Evolutionary conservation across 441 rosid species (phyloP), one percentile per base, ranked within the genome.

Genomic region (Erysimum cheiri): DNA sequence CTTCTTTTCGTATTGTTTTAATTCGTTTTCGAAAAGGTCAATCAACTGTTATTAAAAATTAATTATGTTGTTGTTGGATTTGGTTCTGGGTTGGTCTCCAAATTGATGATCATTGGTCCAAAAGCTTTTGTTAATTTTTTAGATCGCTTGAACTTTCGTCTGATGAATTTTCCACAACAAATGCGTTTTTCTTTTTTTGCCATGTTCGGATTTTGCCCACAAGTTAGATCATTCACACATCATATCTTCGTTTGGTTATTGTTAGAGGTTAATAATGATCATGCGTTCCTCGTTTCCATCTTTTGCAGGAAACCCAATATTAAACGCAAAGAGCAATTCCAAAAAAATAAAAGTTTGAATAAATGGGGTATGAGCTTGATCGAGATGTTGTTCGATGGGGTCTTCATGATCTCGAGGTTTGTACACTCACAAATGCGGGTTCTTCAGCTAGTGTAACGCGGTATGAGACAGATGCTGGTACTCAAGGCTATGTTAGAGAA

Each of bases 311-410:
- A 63, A 55, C 66, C 19, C 17, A 3, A 12, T 32, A 17, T 2
- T 47, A 22, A 12, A 70, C 71, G 72, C 75, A 64, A 64, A 64
- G 28, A 28, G 28, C 76, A 10, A 55, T 4, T 14, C 43, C 4
- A 1, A 24, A 19, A 35, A 55, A 44, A 17, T 28, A 2, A 9
- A 26, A 0, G 5, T 37, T 59, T 59, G 4, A 1, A 36, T 24
- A 2, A 40, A 76, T 76, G 80, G 80, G 76, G 5, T 71, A 68
- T 31, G 79, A 87, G 40, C 80, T 78, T 36, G 97, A 95, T 82
- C 91, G 93, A 17, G 96, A 95, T 81, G 87, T 82, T 73, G 70
- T 84, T 74, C 83, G 92, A 4, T 95, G 99, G 98, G 93, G 92
- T 75, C 94, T 92, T 22, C 78, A 85, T 58, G 85, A 81, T 58